Conservation (phyloP, 202 grass and related monocot species). For the Schoenoplectus triqueter region DNA sequence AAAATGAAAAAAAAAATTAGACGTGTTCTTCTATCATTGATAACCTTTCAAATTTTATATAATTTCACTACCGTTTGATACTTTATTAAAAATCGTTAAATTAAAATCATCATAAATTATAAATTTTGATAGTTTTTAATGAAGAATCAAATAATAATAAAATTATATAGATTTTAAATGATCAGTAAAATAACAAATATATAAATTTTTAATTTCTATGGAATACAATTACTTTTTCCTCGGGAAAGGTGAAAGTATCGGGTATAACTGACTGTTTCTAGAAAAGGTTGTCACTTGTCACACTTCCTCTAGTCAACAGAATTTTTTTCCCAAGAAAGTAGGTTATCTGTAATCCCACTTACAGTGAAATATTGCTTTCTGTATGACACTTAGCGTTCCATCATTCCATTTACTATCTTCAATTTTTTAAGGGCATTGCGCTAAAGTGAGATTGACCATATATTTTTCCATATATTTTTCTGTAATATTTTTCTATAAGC, state of each 20-base stretch:
- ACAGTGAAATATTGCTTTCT: slow-evolving; percentile 7
- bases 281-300: not conserved
- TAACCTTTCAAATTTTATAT: too few relatives aligned
- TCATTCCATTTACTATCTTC: not conserved
- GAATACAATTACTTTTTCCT: slow-evolving; percentile 35
- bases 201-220: not conserved
- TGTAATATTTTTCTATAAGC: not conserved
- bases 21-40: too few relatives aligned
- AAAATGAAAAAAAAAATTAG: too few relatives aligned
- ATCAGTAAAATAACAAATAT: too few relatives aligned
- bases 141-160: too few relatives aligned
- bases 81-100: too few relatives aligned
- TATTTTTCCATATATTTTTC: not conserved
- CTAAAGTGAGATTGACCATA: not conserved
- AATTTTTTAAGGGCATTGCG: not conserved
- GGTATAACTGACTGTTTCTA: not conserved
- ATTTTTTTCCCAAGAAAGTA: slow-evolving; percentile 14
- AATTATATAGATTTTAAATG: too few relatives aligned
- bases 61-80: too few relatives aligned
- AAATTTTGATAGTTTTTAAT: too few relatives aligned
- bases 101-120: too few relatives aligned
- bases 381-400: not conserved
- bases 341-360: slow-evolving; percentile 3
- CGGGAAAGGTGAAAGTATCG: slow-evolving; percentile 26
- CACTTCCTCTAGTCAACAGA: not conserved